A percentile compares a stretch with the other conserved stretches of the same genome.
Evolutionary conservation across 208 protist genomes (phyloP).

Genomic region (Acanthamoeba rhysodes): DNA sequence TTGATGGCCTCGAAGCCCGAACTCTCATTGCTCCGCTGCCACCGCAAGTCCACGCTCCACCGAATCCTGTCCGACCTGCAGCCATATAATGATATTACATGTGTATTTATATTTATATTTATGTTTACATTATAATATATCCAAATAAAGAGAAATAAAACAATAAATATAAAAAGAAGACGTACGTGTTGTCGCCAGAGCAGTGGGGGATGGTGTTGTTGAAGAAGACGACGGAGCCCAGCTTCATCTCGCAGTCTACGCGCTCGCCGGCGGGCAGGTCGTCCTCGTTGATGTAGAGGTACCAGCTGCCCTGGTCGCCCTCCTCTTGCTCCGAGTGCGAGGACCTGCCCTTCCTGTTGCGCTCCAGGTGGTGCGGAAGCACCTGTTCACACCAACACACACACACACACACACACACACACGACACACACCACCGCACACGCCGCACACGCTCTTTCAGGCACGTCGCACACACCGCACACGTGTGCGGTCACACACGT

Average conservation of each 20-base stretch:
- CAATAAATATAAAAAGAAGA: not conserved
- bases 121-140: too few relatives aligned
- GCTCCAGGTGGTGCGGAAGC: not conserved
- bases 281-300: constrained; percentile 41
- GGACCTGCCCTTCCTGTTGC: not conserved
- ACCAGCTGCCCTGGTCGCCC: not conserved
- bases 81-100: too few relatives aligned
- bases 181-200: not conserved
- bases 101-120: too few relatives aligned
- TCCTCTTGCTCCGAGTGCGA: constrained; percentile 17
- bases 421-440: not conserved
- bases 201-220: constrained; percentile 53
- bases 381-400: not conserved
- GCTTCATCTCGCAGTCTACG: constrained; percentile 20
- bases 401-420: not conserved
- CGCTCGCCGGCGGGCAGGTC: not conserved
- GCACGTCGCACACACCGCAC: too few relatives aligned
- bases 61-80: not conserved
- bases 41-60: constrained; percentile 43
- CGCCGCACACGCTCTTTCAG: too few relatives aligned
- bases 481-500: not conserved
- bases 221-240: constrained; percentile 38
- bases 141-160: not conserved
- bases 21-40: not conserved
- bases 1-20: constrained; percentile 13